Conservation (phyloP, 1,284 basidiomycete genomes). For the Puccinia coronata region DNA sequence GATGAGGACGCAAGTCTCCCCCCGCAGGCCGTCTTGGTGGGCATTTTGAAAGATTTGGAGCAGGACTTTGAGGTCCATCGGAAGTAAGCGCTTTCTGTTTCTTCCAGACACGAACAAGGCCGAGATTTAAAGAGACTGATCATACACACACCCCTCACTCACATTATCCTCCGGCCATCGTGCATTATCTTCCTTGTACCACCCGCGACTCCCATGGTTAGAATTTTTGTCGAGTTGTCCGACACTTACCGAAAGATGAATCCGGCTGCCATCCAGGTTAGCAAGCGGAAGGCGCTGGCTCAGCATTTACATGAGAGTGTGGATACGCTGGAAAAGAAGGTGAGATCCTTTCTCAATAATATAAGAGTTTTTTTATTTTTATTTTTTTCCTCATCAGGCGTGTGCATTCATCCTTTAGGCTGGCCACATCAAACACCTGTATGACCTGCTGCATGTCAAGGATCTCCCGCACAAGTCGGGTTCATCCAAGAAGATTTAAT, state of each 20-base stretch:
- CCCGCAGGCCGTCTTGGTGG: conserved; percentile 36
- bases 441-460: conserved; percentile 31
- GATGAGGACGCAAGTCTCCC: conserved; percentile 7
- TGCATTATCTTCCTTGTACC: no score
- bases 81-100: conserved; percentile 31
- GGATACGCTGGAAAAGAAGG: conserved; percentile 45
- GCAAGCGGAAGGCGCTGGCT: conserved; percentile 38
- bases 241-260: conserved; percentile 38
- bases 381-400: not conserved
- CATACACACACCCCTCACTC: not conserved
- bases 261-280: conserved; percentile 20
- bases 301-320: conserved; percentile 47
- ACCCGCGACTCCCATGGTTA: no score
- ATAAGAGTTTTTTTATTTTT: no score
- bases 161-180: no score
- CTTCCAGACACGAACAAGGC: no score
- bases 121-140: not conserved
- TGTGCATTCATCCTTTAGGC: conserved; percentile 7
- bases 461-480: conserved; percentile 22
- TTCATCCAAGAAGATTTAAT: not conserved
- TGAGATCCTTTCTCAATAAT: not conserved
- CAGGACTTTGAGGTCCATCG: conserved; percentile 47
- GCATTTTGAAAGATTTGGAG: conserved; percentile 40
- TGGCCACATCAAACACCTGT: conserved; percentile 30
- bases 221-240: conserved; percentile 46